A percentile compares a stretch with the other conserved stretches of the same genome.
phyloP scores from a whole-genome alignment of 176 grass and related monocot genomes.

The Oryza meridionalis region DNA sequence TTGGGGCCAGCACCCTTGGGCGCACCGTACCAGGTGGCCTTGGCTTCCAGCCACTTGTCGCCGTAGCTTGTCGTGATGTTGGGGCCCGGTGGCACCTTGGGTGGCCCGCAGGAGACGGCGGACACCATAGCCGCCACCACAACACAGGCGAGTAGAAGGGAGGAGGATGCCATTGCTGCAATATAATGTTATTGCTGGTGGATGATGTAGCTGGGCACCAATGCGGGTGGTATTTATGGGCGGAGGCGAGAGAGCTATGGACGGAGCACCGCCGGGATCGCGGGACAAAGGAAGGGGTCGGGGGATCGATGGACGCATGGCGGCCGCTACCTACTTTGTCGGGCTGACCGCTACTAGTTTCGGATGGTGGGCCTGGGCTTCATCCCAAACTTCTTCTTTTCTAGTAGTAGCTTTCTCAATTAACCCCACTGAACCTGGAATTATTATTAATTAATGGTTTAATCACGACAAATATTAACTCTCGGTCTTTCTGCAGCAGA shows the following conservation, averaged over 20 bases:
- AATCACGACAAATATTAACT: no score
- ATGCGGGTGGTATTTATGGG: not conserved
- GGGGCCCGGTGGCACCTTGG: slow-evolving; percentile 30
- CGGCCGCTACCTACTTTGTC: no score
- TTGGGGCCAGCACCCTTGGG: slow-evolving; percentile 44
- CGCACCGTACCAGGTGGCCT: slow-evolving; percentile 62
- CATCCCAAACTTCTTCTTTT: no score
- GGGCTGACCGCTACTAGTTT: no score
- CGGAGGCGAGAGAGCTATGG: not conserved
- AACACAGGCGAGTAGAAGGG: not conserved
- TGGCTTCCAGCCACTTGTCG: slow-evolving; percentile 41
- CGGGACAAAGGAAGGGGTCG: no score
- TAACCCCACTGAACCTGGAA: no score
- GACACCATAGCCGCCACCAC: not conserved
- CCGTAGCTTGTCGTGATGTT: slow-evolving; percentile 32
- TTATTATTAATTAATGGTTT: no score
- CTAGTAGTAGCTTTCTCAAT: no score
- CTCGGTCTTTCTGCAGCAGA: no score
- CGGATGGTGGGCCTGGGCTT: no score
- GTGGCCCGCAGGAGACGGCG: not conserved
- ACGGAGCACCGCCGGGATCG: not conserved
- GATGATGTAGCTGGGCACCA: not conserved
- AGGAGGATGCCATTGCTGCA: not conserved
- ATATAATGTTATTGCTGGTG: not conserved
- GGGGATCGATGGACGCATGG: no score